phyloP scores from a whole-genome alignment of 768 basidiomycete species.

The Russula abietina region DNA sequence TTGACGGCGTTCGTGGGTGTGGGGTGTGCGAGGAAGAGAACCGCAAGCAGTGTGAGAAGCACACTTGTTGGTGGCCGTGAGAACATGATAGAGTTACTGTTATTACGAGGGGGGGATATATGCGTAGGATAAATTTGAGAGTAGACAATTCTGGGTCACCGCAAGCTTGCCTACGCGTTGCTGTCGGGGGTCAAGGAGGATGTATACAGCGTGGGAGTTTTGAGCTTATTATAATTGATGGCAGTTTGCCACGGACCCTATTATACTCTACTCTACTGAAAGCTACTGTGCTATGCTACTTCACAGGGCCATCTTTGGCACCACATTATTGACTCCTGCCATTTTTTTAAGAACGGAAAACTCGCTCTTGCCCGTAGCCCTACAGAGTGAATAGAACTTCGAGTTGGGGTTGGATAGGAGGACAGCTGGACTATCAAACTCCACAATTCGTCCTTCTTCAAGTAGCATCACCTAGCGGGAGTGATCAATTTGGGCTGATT shows the following conservation, averaged over 20 bases:
- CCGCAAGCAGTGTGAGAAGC: constrained; percentile 17
- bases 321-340: constrained; percentile 38
- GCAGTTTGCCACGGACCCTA: too few species aligned
- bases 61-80: constrained; percentile 12
- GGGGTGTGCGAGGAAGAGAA: constrained; percentile 31
- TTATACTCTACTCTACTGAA: not conserved
- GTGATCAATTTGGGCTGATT: constrained; percentile 3
- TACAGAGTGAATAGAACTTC: constrained; percentile 62
- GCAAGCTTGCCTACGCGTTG: not conserved
- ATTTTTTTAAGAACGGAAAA: constrained; percentile 63
- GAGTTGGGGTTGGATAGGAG: constrained; percentile 53
- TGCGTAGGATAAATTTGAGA: constrained; percentile 1
- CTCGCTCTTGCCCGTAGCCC: constrained; percentile 67
- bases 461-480: constrained; percentile 60
- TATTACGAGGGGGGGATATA: constrained; percentile 2
- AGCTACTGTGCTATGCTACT: not conserved
- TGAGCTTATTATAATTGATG: not conserved
- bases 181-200: not conserved
- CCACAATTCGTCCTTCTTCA: constrained; percentile 71
- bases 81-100: constrained; percentile 11
- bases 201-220: constrained; percentile 4
- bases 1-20: constrained; percentile 62
- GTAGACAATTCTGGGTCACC: not conserved
- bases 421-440: constrained; percentile 60
- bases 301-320: not conserved